Percentiles rank a stretch among this genome's conserved stretches.
Evolutionary conservation across 2,329 filamentous ascomycete species (phyloP).

Genomic region (Pseudogymnoascus sp.): DNA sequence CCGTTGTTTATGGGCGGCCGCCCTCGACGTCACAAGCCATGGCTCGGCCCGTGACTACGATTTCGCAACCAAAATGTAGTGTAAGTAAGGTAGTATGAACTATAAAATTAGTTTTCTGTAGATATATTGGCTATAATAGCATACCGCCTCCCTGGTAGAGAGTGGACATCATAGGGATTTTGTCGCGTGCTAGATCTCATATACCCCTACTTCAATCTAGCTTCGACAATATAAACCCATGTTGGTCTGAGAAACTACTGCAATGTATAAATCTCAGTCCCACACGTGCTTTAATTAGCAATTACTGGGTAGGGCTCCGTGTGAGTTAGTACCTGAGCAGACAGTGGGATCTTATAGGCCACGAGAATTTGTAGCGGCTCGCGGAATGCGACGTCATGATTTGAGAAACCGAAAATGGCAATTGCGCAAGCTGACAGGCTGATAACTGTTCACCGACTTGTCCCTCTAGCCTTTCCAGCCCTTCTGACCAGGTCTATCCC

Average conservation of each 20-base stretch:
- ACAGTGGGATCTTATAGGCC: not conserved
- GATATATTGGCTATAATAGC: not conserved
- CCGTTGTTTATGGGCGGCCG: not conserved
- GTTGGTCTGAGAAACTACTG: not conserved
- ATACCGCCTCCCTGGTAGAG: not conserved
- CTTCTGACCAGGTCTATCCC: not conserved
- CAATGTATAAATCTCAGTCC: not conserved
- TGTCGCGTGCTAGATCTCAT: not conserved
- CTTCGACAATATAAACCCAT: not conserved
- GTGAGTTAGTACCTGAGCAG: not conserved
- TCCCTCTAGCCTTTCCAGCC: not conserved
- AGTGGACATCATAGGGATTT: not conserved
- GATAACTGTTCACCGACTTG: not conserved
- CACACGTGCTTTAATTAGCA: not conserved
- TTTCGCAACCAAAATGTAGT: not conserved
- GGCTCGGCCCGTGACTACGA: conserved; percentile 2
- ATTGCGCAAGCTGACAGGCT: not conserved
- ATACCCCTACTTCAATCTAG: not conserved
- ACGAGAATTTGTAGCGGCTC: not conserved
- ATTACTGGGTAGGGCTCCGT: not conserved
- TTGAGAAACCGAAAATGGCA: not conserved
- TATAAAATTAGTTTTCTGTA: not conserved
- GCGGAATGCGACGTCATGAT: not conserved
- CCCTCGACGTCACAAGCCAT: not conserved
- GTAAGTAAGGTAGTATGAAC: not conserved